Conservation (phyloP, 306 rosid genomes). For the Dryas octopetala region DNA sequence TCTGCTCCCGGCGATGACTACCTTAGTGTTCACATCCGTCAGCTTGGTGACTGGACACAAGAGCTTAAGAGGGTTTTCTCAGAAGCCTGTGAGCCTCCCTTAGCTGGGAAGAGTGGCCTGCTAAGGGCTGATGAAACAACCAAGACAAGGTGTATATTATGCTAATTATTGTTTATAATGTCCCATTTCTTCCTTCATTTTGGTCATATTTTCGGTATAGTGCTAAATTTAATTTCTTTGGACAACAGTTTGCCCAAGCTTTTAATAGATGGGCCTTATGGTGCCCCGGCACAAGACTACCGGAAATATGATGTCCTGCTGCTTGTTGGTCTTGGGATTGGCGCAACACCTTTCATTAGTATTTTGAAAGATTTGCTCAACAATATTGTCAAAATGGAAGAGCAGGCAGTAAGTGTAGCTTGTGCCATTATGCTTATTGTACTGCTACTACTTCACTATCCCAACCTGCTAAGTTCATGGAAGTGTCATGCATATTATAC, state of each 20-base stretch:
- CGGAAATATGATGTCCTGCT: slow-evolving; percentile 84
- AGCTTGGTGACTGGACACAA: slow-evolving; percentile 99
- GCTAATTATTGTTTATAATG: slow-evolving; percentile 8
- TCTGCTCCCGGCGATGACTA: slow-evolving; percentile 99
- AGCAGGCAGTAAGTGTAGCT: slow-evolving; percentile 80
- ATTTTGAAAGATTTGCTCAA: slow-evolving; percentile 91
- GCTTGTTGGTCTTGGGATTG: slow-evolving; percentile 97
- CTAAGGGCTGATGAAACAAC: slow-evolving; percentile 98
- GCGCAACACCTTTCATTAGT: slow-evolving; percentile 99
- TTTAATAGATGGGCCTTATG: slow-evolving; percentile 94
- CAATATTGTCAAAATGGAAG: slow-evolving; percentile 92
- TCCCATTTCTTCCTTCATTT: slow-evolving; percentile 14
- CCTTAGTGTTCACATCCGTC: slow-evolving; percentile 97
- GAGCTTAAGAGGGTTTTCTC: slow-evolving; percentile 92
- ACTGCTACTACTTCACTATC: background rate
- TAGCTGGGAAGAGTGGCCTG: slow-evolving; percentile 90
- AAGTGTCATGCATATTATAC: background rate
- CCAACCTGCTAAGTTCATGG: background rate
- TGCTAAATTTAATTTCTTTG: slow-evolving; percentile 12
- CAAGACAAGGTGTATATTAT: slow-evolving; percentile 62
- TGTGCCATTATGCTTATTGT: background rate
- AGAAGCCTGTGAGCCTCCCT: slow-evolving; percentile 93
- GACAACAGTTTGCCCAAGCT: slow-evolving; percentile 82
- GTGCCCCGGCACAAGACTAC: slow-evolving; percentile 97
- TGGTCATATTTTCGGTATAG: background rate